Conservation (phyloP, 768 basidiomycete genomes). For the Clavaria fumosa region DNA sequence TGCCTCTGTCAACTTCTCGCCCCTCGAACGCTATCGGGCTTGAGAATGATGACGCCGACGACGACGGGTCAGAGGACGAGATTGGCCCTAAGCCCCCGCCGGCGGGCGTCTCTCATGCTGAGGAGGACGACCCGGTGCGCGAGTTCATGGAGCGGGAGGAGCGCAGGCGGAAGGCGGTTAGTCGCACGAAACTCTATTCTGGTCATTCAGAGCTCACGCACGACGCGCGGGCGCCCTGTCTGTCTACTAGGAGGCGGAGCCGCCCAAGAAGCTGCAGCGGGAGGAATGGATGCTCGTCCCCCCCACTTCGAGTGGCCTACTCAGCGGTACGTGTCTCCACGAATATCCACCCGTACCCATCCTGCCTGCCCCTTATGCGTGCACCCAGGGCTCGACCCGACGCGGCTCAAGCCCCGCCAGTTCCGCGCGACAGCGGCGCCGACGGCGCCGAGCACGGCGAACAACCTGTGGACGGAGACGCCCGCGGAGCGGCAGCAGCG, state of each 20-base stretch:
- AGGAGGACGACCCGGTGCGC: conserved; percentile 48
- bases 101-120: conserved; percentile 20
- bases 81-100: conserved; percentile 74
- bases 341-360: neutral
- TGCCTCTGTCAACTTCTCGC: conserved; percentile 10
- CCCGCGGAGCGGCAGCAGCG: conserved; percentile 85
- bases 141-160: conserved; percentile 83
- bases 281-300: conserved; percentile 99
- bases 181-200: conserved; percentile 37
- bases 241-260: conserved; percentile 44
- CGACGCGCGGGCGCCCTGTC: neutral
- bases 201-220: neutral
- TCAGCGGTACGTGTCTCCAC: conserved; percentile 43
- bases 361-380: neutral
- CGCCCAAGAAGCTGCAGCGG: conserved; percentile 65
- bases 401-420: conserved; percentile 65
- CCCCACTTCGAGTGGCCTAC: conserved; percentile 64
- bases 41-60: conserved; percentile 22
- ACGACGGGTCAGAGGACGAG: conserved; percentile 60
- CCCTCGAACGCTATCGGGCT: too few species aligned
- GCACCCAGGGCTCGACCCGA: conserved; percentile 63
- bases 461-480: conserved; percentile 91
- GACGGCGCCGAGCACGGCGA: conserved; percentile 25
- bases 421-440: conserved; percentile 39
- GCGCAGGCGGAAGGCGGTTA: conserved; percentile 49